Evolutionary conservation across 805 yeast species (phyloP).

Genomic region (Tetrapisispora namnaoensis): DNA sequence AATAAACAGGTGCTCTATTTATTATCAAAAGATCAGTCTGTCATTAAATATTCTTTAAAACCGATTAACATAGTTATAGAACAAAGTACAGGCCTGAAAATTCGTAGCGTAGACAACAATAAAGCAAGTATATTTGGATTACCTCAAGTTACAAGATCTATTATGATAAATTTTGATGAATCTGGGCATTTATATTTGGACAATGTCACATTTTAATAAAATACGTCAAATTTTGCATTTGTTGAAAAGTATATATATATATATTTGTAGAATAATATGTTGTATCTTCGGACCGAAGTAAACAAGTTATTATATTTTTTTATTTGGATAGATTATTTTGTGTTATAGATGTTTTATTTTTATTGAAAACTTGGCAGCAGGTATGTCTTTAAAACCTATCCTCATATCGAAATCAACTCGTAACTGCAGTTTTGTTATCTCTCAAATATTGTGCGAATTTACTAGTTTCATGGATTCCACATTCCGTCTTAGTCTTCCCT

Average conservation of each 20-base stretch:
- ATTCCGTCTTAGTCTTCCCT: conserved; percentile 85
- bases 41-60: conserved; percentile 3
- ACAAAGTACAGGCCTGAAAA: background rate
- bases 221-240: background rate
- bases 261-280: no score
- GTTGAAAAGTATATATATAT: no score
- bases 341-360: no score
- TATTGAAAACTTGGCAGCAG: background rate
- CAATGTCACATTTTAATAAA: background rate
- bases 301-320: no score
- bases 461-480: conserved; percentile 84
- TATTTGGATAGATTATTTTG: no score
- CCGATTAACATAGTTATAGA: background rate
- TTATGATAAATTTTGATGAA: background rate
- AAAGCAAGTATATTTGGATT: background rate
- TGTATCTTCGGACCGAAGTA: no score
- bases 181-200: background rate
- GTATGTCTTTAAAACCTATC: background rate
- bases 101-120: background rate
- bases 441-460: conserved; percentile 56
- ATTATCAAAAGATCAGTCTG: conserved; percentile 10
- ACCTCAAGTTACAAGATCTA: background rate
- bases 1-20: conserved; percentile 5
- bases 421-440: background rate
- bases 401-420: background rate